Evolutionary conservation across 2,329 filamentous ascomycete species (phyloP).

Genomic region (Hymenotorrendiella dingleyae): DNA sequence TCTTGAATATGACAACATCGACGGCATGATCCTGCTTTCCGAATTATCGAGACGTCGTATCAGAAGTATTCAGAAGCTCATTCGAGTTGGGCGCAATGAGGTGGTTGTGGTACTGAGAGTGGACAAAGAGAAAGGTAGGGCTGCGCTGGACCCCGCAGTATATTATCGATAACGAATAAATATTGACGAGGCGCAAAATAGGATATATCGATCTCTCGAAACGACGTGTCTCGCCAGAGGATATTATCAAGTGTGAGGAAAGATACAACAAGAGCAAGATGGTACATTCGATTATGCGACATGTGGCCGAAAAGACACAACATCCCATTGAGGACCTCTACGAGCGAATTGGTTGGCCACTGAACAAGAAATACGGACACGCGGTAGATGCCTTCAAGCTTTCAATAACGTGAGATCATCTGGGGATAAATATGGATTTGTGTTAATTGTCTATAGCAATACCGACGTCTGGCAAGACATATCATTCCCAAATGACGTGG

Average conservation of each 20-base stretch:
- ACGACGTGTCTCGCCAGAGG: constrained; percentile 93
- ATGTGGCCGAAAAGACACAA: constrained; percentile 95
- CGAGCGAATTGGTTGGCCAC: constrained; percentile 89
- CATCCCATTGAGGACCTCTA: constrained; percentile 93
- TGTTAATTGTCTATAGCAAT: constrained; percentile 53
- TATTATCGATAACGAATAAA: constrained; percentile 1
- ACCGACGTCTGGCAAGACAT: constrained; percentile 94
- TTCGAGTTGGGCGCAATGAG: constrained; percentile 95
- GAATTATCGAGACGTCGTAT: constrained; percentile 98
- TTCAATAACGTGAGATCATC: constrained; percentile 73
- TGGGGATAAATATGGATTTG: not conserved
- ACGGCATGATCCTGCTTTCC: constrained; percentile 98
- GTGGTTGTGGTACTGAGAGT: constrained; percentile 97
- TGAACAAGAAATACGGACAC: constrained; percentile 97
- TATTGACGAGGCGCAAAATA: constrained; percentile 27
- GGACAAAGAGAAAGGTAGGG: constrained; percentile 92
- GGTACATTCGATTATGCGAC: constrained; percentile 97
- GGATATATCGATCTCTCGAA: constrained; percentile 98
- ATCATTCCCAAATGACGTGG: constrained; percentile 76
- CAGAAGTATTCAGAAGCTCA: constrained; percentile 96
- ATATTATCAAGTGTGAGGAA: constrained; percentile 98
- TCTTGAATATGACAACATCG: constrained; percentile 99
- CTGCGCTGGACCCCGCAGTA: constrained; percentile 3
- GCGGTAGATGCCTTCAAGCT: constrained; percentile 98
- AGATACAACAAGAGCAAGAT: constrained; percentile 99